phyloP scores from a whole-genome alignment of 2,329 filamentous ascomycete species.

The Exophiala oligosperma region DNA sequence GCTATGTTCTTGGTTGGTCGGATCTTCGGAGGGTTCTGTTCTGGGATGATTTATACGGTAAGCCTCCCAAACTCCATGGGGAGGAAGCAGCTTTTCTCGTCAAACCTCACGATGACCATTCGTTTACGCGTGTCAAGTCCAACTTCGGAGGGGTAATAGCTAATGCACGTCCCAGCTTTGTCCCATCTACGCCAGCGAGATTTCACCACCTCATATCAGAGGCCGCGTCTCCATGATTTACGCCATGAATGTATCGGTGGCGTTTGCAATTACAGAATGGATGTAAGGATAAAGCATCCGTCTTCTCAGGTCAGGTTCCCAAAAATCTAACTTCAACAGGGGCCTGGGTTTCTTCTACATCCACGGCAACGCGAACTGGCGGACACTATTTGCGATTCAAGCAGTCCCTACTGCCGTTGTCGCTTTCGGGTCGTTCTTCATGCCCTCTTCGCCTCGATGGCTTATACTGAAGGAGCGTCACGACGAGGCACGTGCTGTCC shows the following conservation, averaged over 20 bases:
- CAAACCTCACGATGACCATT: too few species aligned
- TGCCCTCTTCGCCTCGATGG: constrained; percentile 12
- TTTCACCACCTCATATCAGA: constrained; percentile 11
- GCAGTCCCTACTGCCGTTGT: neutral
- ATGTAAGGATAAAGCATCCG: neutral
- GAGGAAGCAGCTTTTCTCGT: too few species aligned
- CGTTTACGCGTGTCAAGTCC: too few species aligned
- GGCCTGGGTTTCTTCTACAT: constrained; percentile 8
- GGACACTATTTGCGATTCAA: constrained; percentile 9
- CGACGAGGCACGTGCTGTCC: constrained; percentile 2
- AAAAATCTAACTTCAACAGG: too few species aligned
- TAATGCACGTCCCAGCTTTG: constrained; percentile 31
- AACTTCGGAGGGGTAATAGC: too few species aligned
- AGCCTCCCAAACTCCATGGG: too few species aligned
- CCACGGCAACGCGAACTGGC: neutral
- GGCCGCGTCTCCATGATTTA: constrained; percentile 3
- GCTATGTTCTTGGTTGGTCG: constrained; percentile 47
- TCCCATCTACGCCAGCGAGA: constrained; percentile 12
- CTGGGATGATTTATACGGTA: too few species aligned
- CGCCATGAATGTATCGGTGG: constrained; percentile 7
- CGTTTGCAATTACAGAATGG: constrained; percentile 3
- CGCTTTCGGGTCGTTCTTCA: constrained; percentile 2
- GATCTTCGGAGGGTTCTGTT: too few species aligned
- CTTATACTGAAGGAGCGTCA: neutral
- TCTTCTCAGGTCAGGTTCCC: too few species aligned